phyloP scores from a whole-genome alignment of 2,329 filamentous ascomycete species.

The Claviceps sp. region DNA sequence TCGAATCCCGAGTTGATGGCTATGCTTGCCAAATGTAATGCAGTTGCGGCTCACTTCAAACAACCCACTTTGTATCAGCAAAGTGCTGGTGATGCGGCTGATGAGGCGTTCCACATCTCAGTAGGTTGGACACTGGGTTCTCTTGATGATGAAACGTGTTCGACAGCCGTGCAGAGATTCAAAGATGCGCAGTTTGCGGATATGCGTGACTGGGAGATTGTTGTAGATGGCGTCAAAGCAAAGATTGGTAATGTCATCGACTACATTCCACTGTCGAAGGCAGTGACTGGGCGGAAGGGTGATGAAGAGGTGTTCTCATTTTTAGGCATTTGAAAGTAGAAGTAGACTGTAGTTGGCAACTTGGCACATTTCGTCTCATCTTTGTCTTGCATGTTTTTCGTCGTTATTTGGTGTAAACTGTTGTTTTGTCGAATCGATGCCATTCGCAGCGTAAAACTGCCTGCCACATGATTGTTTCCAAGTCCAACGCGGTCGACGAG shows the following conservation, averaged over 20 bases:
- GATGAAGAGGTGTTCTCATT: constrained; percentile 3
- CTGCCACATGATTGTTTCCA: not conserved
- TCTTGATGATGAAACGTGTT: constrained; percentile 28
- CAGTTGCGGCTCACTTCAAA: constrained; percentile 39
- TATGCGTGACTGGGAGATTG: constrained; percentile 32
- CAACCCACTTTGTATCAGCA: constrained; percentile 59
- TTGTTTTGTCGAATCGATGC: not conserved
- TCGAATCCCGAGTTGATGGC: constrained; percentile 40
- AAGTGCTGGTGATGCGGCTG: constrained; percentile 12
- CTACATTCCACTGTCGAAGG: constrained; percentile 25
- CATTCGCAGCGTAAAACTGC: not conserved
- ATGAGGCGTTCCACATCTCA: constrained; percentile 65
- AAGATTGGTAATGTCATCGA: constrained; percentile 63
- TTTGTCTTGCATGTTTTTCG: not conserved
- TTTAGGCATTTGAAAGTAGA: constrained; percentile 5
- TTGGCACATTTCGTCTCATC: no score
- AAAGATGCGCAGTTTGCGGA: constrained; percentile 12
- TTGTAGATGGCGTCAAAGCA: constrained; percentile 50
- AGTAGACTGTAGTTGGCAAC: not conserved
- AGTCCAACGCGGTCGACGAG: not conserved
- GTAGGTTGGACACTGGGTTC: constrained; percentile 66
- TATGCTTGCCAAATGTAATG: constrained; percentile 57
- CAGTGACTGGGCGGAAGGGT: not conserved
- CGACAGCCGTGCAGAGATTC: constrained; percentile 15
- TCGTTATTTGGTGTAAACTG: not conserved